phyloP scores from a whole-genome alignment of 2,329 filamentous ascomycete species.

The Epichloe glyceriae region DNA sequence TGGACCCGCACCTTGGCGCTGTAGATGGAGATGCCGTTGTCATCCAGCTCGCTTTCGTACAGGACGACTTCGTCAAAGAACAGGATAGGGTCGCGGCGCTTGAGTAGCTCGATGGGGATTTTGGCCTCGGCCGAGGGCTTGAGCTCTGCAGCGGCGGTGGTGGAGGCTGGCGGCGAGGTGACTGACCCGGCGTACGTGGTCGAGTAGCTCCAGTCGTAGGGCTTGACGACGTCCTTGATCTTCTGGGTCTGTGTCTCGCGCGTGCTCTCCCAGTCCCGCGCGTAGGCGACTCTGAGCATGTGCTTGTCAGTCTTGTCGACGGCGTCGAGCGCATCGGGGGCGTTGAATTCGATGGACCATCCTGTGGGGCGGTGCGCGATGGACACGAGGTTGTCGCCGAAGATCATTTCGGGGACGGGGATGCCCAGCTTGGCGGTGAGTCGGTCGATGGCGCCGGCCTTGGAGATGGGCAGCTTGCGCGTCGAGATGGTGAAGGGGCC shows the following conservation, averaged over 20 bases:
- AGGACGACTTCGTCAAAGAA: slow-evolving; percentile 95
- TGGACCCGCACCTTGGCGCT: slow-evolving; percentile 90
- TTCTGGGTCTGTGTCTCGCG: slow-evolving; percentile 67
- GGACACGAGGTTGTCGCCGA: slow-evolving; percentile 80
- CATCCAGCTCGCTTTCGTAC: slow-evolving; percentile 94
- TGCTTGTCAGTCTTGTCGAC: slow-evolving; percentile 88
- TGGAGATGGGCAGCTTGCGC: slow-evolving; percentile 89
- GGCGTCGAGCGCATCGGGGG: slow-evolving; percentile 73
- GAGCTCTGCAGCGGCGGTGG: slow-evolving; percentile 12
- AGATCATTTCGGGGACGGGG: slow-evolving; percentile 95
- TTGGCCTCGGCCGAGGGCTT: slow-evolving; percentile 21
- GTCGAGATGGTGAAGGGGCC: slow-evolving; percentile 63
- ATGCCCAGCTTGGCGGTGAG: slow-evolving; percentile 72
- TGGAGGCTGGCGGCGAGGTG: slow-evolving; percentile 3
- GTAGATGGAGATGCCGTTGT: slow-evolving; percentile 87
- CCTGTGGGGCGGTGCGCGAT: slow-evolving; percentile 61
- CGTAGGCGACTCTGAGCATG: slow-evolving; percentile 91
- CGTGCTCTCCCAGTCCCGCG: slow-evolving; percentile 63
- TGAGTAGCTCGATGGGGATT: slow-evolving; percentile 79
- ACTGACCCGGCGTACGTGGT: slow-evolving; percentile 69
- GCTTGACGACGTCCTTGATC: slow-evolving; percentile 88
- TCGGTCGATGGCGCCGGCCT: slow-evolving; percentile 75
- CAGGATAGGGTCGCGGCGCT: slow-evolving; percentile 79
- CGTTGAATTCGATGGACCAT: slow-evolving; percentile 72
- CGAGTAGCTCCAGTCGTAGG: slow-evolving; percentile 97